phyloP scores from a whole-genome alignment of 257 asterid genomes.

The Anisodus acutangulus region DNA sequence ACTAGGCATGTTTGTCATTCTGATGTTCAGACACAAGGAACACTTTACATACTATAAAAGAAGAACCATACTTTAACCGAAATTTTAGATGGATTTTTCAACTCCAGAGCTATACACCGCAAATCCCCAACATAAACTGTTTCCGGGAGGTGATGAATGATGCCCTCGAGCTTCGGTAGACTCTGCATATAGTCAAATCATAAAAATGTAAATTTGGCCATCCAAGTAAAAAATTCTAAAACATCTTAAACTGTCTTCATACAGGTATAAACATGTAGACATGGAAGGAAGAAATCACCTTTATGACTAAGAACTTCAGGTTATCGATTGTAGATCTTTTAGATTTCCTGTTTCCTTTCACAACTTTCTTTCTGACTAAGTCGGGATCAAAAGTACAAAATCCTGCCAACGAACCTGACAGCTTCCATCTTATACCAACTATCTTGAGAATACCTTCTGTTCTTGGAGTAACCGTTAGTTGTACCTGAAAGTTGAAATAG shows the following conservation, averaged over 20 bases:
- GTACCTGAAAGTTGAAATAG: slow-evolving; percentile 63
- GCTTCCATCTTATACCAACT: slow-evolving; percentile 97
- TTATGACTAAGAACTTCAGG: slow-evolving; percentile 81
- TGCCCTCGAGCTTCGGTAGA: slow-evolving; percentile 88
- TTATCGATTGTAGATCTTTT: slow-evolving; percentile 54
- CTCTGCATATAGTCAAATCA: slow-evolving; percentile 60
- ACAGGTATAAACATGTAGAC: neutral
- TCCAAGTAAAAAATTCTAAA: slow-evolving; percentile 17
- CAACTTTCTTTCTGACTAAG: slow-evolving; percentile 53
- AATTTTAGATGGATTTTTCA: slow-evolving; percentile 77
- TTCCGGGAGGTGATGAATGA: slow-evolving; percentile 63
- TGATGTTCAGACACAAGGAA: neutral
- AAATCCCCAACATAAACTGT: slow-evolving; percentile 83
- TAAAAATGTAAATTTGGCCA: slow-evolving; percentile 30
- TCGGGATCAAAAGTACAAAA: slow-evolving; percentile 71
- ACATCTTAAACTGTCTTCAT: neutral
- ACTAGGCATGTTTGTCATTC: neutral
- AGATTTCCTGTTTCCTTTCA: slow-evolving; percentile 61
- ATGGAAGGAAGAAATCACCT: slow-evolving; percentile 51
- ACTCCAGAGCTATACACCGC: slow-evolving; percentile 75
- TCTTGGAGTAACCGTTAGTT: slow-evolving; percentile 77
- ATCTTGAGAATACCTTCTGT: slow-evolving; percentile 79
- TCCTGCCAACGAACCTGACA: slow-evolving; percentile 85
- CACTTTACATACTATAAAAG: slow-evolving; percentile 10
- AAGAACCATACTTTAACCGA: slow-evolving; percentile 68